Evolutionary conservation across 495 filamentous ascomycete species (phyloP), one percentile per base, ranked within the genome.

Genomic region (Lentithecium fluviatile): DNA sequence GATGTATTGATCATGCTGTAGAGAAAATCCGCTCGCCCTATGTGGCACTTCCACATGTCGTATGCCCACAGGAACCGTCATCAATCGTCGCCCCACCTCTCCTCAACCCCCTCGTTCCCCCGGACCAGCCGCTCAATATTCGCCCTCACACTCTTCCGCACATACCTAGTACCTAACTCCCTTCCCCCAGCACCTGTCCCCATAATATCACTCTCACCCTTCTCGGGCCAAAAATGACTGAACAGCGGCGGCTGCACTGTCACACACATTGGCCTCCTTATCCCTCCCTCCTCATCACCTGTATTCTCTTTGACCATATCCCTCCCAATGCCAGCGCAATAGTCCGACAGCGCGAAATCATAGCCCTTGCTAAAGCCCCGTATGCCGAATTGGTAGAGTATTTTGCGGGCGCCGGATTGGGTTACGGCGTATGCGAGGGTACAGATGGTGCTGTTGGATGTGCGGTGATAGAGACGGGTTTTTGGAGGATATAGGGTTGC

Each of bases 361-460:
- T 78, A 79, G 1, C 77, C 72, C 17, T 70, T 70, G 13, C 66
- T 68, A 3, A 71, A 71, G 2, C 73, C 72, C 12, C 75, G 74
- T 6, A 79, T 73, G 2, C 74, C 77, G 23, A 81, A 71, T 40
- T 75, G 76, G 21, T 75, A 72, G 20, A 85, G 76, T 17, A 84
- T 70, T 40, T 79, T 80, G 36, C 74, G 77, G 2, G 82, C 82
- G 5, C 82, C 81, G 43, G 72, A 65, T 25, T 76, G 77, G 0
- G 80, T 80, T 2, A 85, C 73, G 0, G 82, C 82, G 67, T 86
- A 86, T 20, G 77, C 72, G 52, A 78, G 76, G 6, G 77, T 74
- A 70, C 82, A 85, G 38, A 80, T 74, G 7, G 73, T 76, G 10
- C 71, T 74, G 21, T 74, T 74, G 13, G 29, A 32, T 3, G 74